phyloP scores from a whole-genome alignment of 495 filamentous ascomycete genomes.

The Podospora pseudocomata region DNA sequence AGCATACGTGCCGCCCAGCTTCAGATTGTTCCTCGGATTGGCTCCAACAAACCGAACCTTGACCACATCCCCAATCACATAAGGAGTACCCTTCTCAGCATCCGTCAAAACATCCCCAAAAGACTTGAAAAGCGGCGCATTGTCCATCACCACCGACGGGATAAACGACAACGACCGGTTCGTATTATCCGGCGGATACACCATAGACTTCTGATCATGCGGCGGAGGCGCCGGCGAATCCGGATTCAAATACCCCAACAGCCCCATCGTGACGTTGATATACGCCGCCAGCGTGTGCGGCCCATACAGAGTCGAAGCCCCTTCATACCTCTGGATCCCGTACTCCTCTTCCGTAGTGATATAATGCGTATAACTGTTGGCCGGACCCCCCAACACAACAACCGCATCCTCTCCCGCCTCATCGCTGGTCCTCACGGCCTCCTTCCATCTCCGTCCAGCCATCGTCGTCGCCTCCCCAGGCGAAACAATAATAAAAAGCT shows the following conservation, averaged over 20 bases:
- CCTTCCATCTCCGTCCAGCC: constrained; percentile 88
- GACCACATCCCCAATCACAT: constrained; percentile 58
- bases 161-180: constrained; percentile 81
- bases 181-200: constrained; percentile 76
- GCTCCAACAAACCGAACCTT: constrained; percentile 75
- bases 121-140: constrained; percentile 60
- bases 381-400: constrained; percentile 87
- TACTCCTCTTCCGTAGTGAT: constrained; percentile 94
- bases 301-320: constrained; percentile 90
- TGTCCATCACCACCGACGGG: constrained; percentile 71
- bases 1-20: constrained; percentile 72
- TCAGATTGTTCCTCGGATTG: constrained; percentile 85
- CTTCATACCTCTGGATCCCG: constrained; percentile 85
- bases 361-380: constrained; percentile 96
- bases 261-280: constrained; percentile 74
- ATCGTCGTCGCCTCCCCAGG: constrained; percentile 94
- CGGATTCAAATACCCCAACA: constrained; percentile 64
- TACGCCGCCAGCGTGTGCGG: constrained; percentile 89
- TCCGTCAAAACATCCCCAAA: constrained; percentile 74
- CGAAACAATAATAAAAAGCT: constrained; percentile 80
- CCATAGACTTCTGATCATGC: constrained; percentile 44
- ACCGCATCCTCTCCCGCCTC: constrained; percentile 49
- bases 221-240: constrained; percentile 41
- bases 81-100: constrained; percentile 49
- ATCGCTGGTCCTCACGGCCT: constrained; percentile 57